Evolutionary conservation across 2,329 filamentous ascomycete genomes (phyloP).

Genomic region (Talaromyces atroroseus): DNA sequence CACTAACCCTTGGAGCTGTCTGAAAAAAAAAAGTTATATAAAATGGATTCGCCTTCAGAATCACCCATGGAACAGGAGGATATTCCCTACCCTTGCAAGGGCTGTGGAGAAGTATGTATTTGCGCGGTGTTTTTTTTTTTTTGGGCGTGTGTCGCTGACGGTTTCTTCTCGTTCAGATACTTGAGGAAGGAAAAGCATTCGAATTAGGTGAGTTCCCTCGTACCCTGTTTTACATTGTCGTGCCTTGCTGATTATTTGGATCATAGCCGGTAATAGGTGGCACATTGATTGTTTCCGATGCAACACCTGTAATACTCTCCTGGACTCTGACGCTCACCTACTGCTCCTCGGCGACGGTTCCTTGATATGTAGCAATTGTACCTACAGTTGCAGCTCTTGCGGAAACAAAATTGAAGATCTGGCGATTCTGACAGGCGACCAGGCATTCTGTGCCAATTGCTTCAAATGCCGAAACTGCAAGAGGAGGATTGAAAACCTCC

Average conservation of each 20-base stretch:
- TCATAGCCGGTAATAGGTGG: constrained; percentile 86
- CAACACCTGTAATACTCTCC: constrained; percentile 88
- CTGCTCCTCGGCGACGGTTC: constrained; percentile 95
- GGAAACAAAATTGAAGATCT: constrained; percentile 97
- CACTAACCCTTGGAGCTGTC: not conserved
- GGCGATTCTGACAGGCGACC: constrained; percentile 93
- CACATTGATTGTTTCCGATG: constrained; percentile 98
- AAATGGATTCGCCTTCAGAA: constrained; percentile 55
- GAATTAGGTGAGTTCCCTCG: constrained; percentile 70
- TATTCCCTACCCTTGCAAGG: constrained; percentile 78
- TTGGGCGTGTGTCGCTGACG: constrained; percentile 3
- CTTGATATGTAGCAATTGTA: constrained; percentile 98
- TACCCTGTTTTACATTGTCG: constrained; percentile 1
- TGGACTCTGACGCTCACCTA: constrained; percentile 97
- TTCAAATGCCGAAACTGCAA: constrained; percentile 98
- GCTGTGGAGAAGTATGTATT: constrained; percentile 72
- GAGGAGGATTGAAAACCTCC: constrained; percentile 94
- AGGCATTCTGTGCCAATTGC: constrained; percentile 95
- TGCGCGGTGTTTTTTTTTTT: not conserved
- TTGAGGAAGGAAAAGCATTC: constrained; percentile 97
- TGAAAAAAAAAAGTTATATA: not conserved
- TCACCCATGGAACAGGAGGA: constrained; percentile 72
- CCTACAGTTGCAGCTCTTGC: constrained; percentile 96
- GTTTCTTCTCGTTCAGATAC: constrained; percentile 56
- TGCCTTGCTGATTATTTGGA: constrained; percentile 24